These are phyloP conservation scores for Saccharum officinarum DNA, from an alignment of 176 grass and related monocot species.

Conservation along the genomic window DNA sequence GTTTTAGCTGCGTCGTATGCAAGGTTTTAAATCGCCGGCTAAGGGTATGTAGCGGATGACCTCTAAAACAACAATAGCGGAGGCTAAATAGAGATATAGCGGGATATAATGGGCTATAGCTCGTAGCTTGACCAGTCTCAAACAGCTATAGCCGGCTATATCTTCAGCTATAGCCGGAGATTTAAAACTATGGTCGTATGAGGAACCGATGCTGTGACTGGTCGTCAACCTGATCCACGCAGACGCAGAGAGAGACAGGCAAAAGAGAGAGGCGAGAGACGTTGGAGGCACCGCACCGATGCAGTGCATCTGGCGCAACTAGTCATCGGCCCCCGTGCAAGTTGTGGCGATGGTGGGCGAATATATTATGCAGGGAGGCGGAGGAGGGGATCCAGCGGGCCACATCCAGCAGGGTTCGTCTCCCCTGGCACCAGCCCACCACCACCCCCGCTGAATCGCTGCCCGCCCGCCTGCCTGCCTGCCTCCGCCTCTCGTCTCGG, in stretches of 20 bases:
- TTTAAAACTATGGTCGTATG: no score
- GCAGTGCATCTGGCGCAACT: conserved; percentile 53
- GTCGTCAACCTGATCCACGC: background rate
- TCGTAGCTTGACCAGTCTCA: no score
- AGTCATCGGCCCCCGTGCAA: conserved; percentile 40
- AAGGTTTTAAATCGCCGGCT: no score
- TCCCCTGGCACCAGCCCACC: conserved; percentile 37
- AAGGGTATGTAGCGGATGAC: no score
- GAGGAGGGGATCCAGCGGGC: no score
- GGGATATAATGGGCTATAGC: no score
- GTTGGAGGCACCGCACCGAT: background rate
- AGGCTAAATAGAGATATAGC: no score
- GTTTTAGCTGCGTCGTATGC: background rate
- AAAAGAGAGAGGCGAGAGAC: background rate
- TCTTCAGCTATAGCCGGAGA: no score
- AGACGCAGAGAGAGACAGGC: background rate
- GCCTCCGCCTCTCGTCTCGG: background rate
- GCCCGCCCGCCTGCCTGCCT: background rate
- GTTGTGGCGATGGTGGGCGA: conserved; percentile 48
- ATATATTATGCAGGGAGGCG: conserved; percentile 10
- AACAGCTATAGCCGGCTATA: no score
- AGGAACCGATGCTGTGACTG: background rate
- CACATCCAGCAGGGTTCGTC: conserved; percentile 2
- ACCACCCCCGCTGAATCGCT: background rate
- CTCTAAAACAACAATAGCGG: no score